These are phyloP conservation scores for Limnanthes douglasii DNA, from an alignment of 345 rosid species.

Conservation along the genomic window DNA sequence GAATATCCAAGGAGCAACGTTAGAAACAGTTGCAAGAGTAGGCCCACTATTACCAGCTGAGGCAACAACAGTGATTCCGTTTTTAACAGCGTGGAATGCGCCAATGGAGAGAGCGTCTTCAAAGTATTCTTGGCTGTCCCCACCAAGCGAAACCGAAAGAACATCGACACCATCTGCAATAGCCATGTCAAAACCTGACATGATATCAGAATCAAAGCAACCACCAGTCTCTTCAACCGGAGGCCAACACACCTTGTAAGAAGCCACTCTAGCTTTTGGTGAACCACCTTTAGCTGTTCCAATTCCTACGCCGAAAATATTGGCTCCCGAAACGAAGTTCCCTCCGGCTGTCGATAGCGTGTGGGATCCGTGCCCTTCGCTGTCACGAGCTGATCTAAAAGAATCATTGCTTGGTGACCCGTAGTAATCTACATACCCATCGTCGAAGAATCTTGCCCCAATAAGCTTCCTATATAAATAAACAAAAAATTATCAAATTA, in stretches of 20 bases:
- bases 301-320: constrained; percentile 5
- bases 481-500: background rate
- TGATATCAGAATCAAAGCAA: constrained; percentile 24
- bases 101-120: constrained; percentile 6
- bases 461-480: constrained; percentile 57
- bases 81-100: constrained; percentile 8
- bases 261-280: constrained; percentile 23
- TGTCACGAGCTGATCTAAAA: constrained; percentile 13
- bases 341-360: constrained; percentile 29
- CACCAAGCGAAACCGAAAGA: constrained; percentile 19
- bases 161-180: constrained; percentile 26
- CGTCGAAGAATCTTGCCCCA: constrained; percentile 39
- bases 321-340: constrained; percentile 14
- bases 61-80: constrained; percentile 4
- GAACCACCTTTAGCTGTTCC: constrained; percentile 28
- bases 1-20: constrained; percentile 42
- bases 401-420: constrained; percentile 3
- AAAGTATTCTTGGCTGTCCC: constrained; percentile 2
- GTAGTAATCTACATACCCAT: constrained; percentile 15
- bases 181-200: constrained; percentile 23
- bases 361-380: constrained; percentile 20
- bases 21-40: constrained; percentile 15
- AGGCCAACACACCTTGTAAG: constrained; percentile 29
- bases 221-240: background rate
- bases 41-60: constrained; percentile 36